phyloP scores from a whole-genome alignment of 108 stramenopile genomes.

The Phaeodactylum tricornutum region DNA sequence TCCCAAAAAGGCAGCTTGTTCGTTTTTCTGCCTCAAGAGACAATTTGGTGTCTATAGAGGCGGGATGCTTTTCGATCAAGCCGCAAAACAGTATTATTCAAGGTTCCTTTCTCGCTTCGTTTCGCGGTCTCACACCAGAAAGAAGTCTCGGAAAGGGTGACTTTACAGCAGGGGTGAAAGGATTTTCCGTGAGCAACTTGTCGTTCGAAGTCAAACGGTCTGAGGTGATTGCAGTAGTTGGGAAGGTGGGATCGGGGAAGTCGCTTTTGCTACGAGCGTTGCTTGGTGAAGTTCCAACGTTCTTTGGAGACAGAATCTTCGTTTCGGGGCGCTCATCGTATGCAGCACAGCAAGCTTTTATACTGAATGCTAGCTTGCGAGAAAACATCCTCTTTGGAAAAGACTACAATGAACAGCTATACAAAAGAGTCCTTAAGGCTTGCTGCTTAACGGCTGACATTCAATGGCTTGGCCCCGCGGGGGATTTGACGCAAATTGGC shows the following conservation, averaged over 20 bases:
- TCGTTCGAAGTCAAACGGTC: constrained; percentile 47
- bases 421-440: constrained; percentile 57
- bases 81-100: no score
- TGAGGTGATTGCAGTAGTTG: constrained; percentile 83
- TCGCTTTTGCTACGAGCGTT: constrained; percentile 75
- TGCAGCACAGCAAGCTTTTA: constrained; percentile 87
- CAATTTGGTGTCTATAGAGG: no score
- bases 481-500: constrained; percentile 85
- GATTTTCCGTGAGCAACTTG: constrained; percentile 46
- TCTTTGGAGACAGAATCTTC: constrained; percentile 43
- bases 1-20: no score
- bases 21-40: no score
- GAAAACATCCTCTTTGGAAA: constrained; percentile 95
- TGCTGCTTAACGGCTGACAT: constrained; percentile 85
- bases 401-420: constrained; percentile 68
- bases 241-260: constrained; percentile 88
- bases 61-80: no score
- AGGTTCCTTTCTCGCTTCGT: no score
- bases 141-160: no score
- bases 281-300: constrained; percentile 73
- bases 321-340: constrained; percentile 63
- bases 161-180: no score
- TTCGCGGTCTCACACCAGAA: no score
- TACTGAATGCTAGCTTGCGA: constrained; percentile 87
- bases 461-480: constrained; percentile 50